Evolutionary conservation across 257 asterid genomes (phyloP), one percentile per base, ranked within the genome.

Genomic region (Ehretia macrophylla): DNA sequence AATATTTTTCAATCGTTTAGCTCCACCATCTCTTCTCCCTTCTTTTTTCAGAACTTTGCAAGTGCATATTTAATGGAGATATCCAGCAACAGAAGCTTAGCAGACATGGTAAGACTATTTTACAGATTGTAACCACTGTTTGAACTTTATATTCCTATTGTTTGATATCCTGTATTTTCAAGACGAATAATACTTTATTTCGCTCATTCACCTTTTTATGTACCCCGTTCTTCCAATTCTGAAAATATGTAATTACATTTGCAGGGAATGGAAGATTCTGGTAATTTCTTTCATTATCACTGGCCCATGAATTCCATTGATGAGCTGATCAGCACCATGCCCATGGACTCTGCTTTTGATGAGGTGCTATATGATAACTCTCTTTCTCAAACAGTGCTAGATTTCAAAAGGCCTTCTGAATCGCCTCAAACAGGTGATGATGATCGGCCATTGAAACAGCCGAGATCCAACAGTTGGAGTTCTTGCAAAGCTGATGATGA

Each of bases 221-320:
- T 11, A 10, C 17, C n/a, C n/a, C n/a, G n/a, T n/a, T n/a, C n/a
- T n/a, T n/a, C n/a, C 38, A 22, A 18, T 50, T 16, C 18, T 42
- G 1, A 9, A 37, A 10, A 0, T 14, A 14, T 32, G 27, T 20
- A 47, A 4, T 35, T 60, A 16, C 12, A 46, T 46, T n/a, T 50
- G 10, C 62, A 87, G 96, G 94, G 79, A 68, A 72, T 79, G 75
- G 90, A 78, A 40, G 77, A 85, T 68, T 74, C 80, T 62, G 64
- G 81, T n/a, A n/a, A n/a, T 10, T 68, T 74, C 38, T 55, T 68
- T 42, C 83, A 82, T 10, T 42, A 42, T 49, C 86, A 83, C 17
- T 88, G 93, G 87, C 78, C 78, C 4, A 62, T 63, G 53, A 72
- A 59, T 67, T 67, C 85, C 18, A 20, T 76, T 1, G 79, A 88